phyloP scores from a whole-genome alignment of 106 monocot genomes.

The Dendrobium catenatum region DNA sequence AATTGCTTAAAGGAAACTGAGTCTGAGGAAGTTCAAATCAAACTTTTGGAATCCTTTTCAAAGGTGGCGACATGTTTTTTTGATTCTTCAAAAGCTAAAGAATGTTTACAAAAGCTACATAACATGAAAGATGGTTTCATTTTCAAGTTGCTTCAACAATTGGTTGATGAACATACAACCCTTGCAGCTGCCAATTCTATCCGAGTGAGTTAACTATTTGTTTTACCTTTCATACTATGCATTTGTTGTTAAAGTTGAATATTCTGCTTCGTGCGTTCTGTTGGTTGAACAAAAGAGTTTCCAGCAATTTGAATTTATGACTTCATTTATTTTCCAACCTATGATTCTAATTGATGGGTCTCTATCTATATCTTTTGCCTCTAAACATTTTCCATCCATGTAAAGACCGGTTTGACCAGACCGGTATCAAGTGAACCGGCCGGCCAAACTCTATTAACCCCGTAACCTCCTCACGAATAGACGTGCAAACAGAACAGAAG shows the following conservation, averaged over 20 bases:
- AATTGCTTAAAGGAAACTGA: constrained; percentile 28
- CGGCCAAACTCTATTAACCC: too few species aligned
- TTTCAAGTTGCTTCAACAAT: constrained; percentile 58
- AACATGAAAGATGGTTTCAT: constrained; percentile 81
- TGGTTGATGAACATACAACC: constrained; percentile 47
- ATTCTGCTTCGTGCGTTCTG: not conserved
- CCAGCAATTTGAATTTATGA: too few species aligned
- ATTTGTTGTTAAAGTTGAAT: not conserved
- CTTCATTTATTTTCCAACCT: too few species aligned
- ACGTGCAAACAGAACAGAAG: too few species aligned
- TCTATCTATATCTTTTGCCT: too few species aligned
- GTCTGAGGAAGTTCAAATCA: constrained; percentile 46
- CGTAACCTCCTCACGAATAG: too few species aligned
- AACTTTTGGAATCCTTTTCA: constrained; percentile 39
- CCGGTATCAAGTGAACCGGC: too few species aligned
- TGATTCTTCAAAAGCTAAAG: constrained; percentile 59
- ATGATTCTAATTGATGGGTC: too few species aligned
- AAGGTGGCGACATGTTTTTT: constrained; percentile 62
- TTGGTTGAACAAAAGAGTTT: not conserved
- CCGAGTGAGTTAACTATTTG: constrained; percentile 32
- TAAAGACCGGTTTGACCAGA: too few species aligned
- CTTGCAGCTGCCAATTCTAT: constrained; percentile 20
- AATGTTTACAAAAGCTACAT: constrained; percentile 70
- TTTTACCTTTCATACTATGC: not conserved
- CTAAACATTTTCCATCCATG: too few species aligned